Conservation (phyloP, 805 yeast species). For the Candida ulmi region DNA sequence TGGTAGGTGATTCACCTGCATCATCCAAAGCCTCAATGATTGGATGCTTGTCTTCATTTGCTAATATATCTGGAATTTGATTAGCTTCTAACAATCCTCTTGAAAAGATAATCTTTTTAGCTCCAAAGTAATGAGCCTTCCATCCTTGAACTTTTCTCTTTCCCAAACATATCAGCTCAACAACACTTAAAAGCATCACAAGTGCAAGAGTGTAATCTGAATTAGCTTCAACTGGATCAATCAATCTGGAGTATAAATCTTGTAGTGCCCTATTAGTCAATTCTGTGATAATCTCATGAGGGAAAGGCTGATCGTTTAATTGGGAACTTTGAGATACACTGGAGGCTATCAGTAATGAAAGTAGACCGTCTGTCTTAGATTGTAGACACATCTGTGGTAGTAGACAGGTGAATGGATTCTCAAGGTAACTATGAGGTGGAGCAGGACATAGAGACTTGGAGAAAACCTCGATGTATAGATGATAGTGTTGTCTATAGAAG, state of each 20-base stretch:
- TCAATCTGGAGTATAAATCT: slow-evolving; percentile 47
- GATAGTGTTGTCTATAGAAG: slow-evolving; percentile 53
- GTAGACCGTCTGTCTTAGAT: slow-evolving; percentile 45
- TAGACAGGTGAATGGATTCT: slow-evolving; percentile 60
- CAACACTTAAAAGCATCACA: slow-evolving; percentile 52
- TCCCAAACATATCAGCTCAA: slow-evolving; percentile 40
- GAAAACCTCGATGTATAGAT: slow-evolving; percentile 56
- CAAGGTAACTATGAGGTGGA: slow-evolving; percentile 45
- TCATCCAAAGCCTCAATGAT: too few relatives aligned
- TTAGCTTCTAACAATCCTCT: slow-evolving; percentile 36
- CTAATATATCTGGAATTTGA: too few relatives aligned
- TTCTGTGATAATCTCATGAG: slow-evolving; percentile 39
- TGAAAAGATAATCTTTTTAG: slow-evolving; percentile 55
- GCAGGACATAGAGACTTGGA: slow-evolving; percentile 62
- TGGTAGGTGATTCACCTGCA: slow-evolving; percentile 3
- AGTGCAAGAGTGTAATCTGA: slow-evolving; percentile 66
- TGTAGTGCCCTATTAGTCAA: slow-evolving; percentile 51
- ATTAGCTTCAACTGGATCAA: slow-evolving; percentile 45
- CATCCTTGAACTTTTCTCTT: slow-evolving; percentile 36
- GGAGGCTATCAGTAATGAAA: slow-evolving; percentile 51
- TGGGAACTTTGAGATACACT: slow-evolving; percentile 35
- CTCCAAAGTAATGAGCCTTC: slow-evolving; percentile 63
- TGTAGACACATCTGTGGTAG: slow-evolving; percentile 66
- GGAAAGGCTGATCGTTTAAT: slow-evolving; percentile 16
- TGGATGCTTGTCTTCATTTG: too few relatives aligned